These are phyloP conservation scores for Aristolochia fimbriata DNA, from an alignment of 164 flowering plant genomes.

Conservation along the genomic window DNA sequence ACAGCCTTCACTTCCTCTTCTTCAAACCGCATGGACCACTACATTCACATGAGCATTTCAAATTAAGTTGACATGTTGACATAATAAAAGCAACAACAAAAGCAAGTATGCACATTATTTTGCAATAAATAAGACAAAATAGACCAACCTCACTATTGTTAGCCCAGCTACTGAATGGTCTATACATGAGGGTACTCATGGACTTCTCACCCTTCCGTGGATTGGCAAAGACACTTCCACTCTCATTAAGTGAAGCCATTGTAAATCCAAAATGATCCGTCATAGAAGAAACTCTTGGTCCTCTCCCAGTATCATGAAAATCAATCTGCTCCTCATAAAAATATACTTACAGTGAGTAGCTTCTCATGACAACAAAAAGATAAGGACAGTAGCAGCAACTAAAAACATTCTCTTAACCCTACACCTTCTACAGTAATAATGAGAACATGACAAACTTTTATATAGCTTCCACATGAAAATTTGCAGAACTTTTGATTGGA, in stretches of 20 bases:
- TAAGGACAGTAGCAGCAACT: too few relatives aligned
- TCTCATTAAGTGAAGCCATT: slow-evolving; percentile 87
- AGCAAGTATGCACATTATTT: not conserved
- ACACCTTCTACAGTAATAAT: too few relatives aligned
- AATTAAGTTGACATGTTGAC: slow-evolving; percentile 10
- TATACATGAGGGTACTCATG: slow-evolving; percentile 95
- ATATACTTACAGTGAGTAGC: not conserved
- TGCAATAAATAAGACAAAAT: not conserved
- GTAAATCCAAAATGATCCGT: slow-evolving; percentile 94
- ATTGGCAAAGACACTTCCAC: slow-evolving; percentile 93
- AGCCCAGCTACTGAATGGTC: slow-evolving; percentile 97
- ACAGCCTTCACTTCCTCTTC: slow-evolving; percentile 93
- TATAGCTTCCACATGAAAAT: too few relatives aligned
- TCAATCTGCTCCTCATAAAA: slow-evolving; percentile 52
- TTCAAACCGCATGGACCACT: slow-evolving; percentile 99
- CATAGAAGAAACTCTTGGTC: slow-evolving; percentile 95
- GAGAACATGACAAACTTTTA: too few relatives aligned
- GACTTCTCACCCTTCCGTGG: slow-evolving; percentile 82
- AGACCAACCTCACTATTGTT: slow-evolving; percentile 82
- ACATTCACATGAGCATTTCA: slow-evolving; percentile 11
- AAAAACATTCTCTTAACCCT: too few relatives aligned
- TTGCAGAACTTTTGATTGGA: too few relatives aligned
- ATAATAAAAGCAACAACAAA: not conserved
- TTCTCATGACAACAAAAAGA: not conserved
- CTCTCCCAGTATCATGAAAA: slow-evolving; percentile 92